Conservation (phyloP, 805 yeast genomes). For the Wickerhamiella cacticola region DNA sequence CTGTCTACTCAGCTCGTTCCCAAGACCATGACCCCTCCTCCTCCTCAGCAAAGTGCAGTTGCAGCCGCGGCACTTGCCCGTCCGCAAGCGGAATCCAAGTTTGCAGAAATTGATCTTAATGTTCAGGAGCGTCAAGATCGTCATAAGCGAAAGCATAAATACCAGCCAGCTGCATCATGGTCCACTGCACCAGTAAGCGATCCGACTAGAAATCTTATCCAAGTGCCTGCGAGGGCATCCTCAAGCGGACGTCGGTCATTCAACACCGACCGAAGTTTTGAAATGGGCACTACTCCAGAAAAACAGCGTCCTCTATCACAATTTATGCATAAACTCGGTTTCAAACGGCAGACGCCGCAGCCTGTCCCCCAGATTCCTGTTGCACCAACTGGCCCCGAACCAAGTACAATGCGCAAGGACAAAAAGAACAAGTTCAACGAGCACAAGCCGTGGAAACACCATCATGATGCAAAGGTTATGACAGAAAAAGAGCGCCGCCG, state of each 20-base stretch:
- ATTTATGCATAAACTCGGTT: conserved; percentile 6
- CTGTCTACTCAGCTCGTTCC: conserved; percentile 17
- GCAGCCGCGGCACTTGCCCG: conserved; percentile 20
- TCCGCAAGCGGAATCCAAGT: conserved; percentile 16
- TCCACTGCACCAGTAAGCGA: conserved; percentile 12
- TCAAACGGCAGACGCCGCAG: background rate
- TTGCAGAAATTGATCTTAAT: conserved; percentile 17
- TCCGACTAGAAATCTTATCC: conserved; percentile 12
- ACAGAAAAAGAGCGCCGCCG: conserved; percentile 59
- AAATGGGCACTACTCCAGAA: background rate
- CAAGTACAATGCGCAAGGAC: conserved; percentile 29
- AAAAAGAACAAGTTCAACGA: conserved; percentile 51
- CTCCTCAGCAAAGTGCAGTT: conserved; percentile 9
- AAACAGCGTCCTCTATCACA: background rate
- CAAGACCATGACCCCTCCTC: conserved; percentile 16
- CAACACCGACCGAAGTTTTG: background rate
- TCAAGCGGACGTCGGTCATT: conserved; percentile 8
- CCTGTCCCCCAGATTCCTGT: background rate
- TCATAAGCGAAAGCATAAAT: conserved; percentile 11
- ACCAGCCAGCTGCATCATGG: conserved; percentile 21
- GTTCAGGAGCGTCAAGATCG: conserved; percentile 8
- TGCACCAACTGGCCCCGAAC: background rate
- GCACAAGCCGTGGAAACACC: conserved; percentile 91
- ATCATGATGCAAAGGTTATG: conserved; percentile 41
- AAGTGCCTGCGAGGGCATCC: conserved; percentile 4